Conservation (phyloP, 768 basidiomycete genomes). For the Saitozyma sp. region DNA sequence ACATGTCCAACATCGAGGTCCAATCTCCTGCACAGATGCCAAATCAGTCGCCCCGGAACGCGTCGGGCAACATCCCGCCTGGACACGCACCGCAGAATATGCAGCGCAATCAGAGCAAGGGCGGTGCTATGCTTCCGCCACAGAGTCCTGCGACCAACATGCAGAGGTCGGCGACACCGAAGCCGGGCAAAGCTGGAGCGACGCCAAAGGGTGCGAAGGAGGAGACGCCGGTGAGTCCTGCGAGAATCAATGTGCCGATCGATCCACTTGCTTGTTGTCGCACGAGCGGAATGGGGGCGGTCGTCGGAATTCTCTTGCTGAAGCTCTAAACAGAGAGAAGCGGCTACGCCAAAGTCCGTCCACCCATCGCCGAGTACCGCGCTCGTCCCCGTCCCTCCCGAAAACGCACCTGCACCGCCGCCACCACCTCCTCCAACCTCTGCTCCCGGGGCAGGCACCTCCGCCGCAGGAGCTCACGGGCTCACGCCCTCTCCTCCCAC, state of each 20-base stretch:
- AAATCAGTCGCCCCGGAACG: conserved; percentile 29
- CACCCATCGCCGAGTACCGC: conserved; percentile 34
- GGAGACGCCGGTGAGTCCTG: conserved; percentile 10
- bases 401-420: conserved; percentile 3
- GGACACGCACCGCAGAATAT: conserved; percentile 17
- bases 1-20: conserved; percentile 30
- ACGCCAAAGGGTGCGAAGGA: conserved; percentile 17
- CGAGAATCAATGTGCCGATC: not conserved
- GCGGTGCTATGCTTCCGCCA: conserved; percentile 44
- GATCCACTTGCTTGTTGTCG: not conserved
- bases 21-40: conserved; percentile 35
- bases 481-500: conserved; percentile 27
- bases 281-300: not conserved
- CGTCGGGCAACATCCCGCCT: not conserved
- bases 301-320: not conserved
- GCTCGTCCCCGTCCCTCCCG: conserved; percentile 15
- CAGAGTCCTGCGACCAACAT: conserved; percentile 34
- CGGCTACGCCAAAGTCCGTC: conserved; percentile 38
- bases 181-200: conserved; percentile 23
- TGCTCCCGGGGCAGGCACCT: not conserved
- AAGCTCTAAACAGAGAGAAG: conserved; percentile 20
- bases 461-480: conserved; percentile 13
- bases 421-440: conserved; percentile 13
- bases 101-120: conserved; percentile 37
- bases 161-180: conserved; percentile 27